phyloP scores from a whole-genome alignment of 345 rosid species.

The Carallia brachiata region DNA sequence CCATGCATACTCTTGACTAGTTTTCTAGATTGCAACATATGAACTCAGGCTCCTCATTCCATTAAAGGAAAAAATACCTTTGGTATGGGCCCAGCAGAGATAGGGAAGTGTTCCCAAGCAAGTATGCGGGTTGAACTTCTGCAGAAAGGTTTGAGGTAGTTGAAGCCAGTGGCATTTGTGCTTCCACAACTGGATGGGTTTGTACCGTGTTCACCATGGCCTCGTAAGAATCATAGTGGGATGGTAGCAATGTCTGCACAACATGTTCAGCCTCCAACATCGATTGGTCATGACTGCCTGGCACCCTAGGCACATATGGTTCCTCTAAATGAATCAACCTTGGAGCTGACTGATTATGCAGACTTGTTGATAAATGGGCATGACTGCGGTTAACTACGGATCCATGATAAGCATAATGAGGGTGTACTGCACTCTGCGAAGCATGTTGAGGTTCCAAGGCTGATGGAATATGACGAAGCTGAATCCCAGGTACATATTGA shows the following conservation, averaged over 20 bases:
- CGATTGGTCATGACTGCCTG: constrained; percentile 4
- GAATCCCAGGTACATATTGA: constrained; percentile 5
- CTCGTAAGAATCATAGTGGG: constrained; percentile 28
- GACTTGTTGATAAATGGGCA: background rate
- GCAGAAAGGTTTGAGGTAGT: constrained; percentile 18
- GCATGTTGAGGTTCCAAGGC: constrained; percentile 12
- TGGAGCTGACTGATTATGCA: constrained; percentile 8
- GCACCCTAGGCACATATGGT: constrained; percentile 4
- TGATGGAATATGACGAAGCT: constrained; percentile 7
- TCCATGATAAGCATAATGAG: constrained; percentile 12
- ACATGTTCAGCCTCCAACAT: constrained; percentile 12
- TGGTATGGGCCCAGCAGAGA: background rate
- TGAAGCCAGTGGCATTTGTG: constrained; percentile 17
- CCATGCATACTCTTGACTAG: background rate
- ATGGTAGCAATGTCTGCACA: constrained; percentile 11
- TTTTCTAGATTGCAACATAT: background rate
- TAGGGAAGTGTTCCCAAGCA: constrained; percentile 9
- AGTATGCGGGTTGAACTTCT: constrained; percentile 26
- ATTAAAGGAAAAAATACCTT: constrained; percentile 9
- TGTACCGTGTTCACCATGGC: constrained; percentile 8
- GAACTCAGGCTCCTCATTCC: background rate
- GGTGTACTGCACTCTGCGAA: background rate
- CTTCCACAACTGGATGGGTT: constrained; percentile 23
- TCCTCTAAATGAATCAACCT: background rate
- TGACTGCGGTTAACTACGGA: constrained; percentile 9